Conservation (phyloP, 352 stramenopile genomes). For the Phytophthora cryptogea region DNA sequence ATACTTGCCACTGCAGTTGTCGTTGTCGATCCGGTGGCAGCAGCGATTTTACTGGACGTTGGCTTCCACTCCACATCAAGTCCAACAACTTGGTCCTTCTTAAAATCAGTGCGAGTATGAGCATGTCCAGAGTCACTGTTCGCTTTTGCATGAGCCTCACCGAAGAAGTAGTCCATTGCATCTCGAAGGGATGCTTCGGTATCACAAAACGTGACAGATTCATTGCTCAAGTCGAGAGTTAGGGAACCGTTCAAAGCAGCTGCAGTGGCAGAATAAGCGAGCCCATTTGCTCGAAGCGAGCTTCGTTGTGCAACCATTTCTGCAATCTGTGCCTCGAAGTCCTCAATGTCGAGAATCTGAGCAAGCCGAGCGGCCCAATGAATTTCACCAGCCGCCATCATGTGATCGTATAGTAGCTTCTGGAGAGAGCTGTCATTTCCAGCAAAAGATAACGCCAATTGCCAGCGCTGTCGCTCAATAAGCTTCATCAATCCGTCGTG, state of each 20-base stretch:
- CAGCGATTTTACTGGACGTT: conserved; percentile 45
- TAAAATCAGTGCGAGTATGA: conserved; percentile 3
- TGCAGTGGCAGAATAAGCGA: conserved; percentile 24
- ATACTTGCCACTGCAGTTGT: conserved; percentile 57
- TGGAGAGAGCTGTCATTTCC: conserved; percentile 58
- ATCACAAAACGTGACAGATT: conserved; percentile 46
- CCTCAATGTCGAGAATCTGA: conserved; percentile 40
- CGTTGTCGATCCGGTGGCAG: conserved; percentile 22
- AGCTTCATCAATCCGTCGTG: conserved; percentile 66
- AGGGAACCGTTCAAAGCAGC: conserved; percentile 40
- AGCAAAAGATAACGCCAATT: conserved; percentile 71
- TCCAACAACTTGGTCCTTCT: conserved; percentile 38
- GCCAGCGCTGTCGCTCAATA: conserved; percentile 67
- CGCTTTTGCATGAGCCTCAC: neutral
- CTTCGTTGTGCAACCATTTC: conserved; percentile 23
- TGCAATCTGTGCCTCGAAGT: conserved; percentile 41
- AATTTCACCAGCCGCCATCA: conserved; percentile 49
- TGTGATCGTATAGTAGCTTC: conserved; percentile 48
- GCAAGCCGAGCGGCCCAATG: conserved; percentile 43
- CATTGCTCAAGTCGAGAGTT: conserved; percentile 28
- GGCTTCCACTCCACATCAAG: conserved; percentile 80
- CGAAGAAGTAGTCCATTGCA: conserved; percentile 39
- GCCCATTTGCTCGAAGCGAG: conserved; percentile 13
- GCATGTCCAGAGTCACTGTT: neutral
- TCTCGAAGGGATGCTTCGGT: conserved; percentile 37